These are phyloP conservation scores for Trypanosoma cruzi DNA, from an alignment of 208 protist genomes.

Conservation along the genomic window DNA sequence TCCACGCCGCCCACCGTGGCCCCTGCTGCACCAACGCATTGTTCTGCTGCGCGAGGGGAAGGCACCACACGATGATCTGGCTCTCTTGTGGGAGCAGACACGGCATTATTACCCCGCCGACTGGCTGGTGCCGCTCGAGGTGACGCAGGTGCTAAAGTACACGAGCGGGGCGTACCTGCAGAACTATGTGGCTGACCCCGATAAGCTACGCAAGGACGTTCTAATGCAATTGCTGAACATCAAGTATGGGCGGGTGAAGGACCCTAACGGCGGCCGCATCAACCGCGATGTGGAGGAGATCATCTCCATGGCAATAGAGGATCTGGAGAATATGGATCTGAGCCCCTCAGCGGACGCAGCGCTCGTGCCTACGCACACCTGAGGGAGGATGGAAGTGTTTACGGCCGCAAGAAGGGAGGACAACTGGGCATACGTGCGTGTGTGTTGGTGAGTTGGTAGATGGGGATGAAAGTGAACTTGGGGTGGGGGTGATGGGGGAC, in stretches of 20 bases:
- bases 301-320: constrained; percentile 79
- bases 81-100: constrained; percentile 82
- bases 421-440: neutral
- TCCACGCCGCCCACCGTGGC: constrained; percentile 81
- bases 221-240: constrained; percentile 83
- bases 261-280: constrained; percentile 61
- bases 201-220: constrained; percentile 82
- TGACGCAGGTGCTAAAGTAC: constrained; percentile 89
- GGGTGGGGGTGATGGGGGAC: neutral
- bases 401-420: neutral
- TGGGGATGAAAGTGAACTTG: neutral
- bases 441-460: neutral
- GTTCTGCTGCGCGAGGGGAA: constrained; percentile 85
- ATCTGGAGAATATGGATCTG: constrained; percentile 78
- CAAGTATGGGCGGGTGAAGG: constrained; percentile 72
- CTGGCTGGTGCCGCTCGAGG: constrained; percentile 86
- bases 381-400: neutral
- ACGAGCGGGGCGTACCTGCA: constrained; percentile 74
- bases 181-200: constrained; percentile 81
- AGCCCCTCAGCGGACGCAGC: constrained; percentile 41
- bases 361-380: constrained; percentile 79
- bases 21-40: constrained; percentile 80
- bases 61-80: constrained; percentile 67
- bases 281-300: constrained; percentile 87
- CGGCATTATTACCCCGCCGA: constrained; percentile 84